Evolutionary conservation across 129 eudicot genomes (phyloP).

Genomic region (Deinandra increscens): DNA sequence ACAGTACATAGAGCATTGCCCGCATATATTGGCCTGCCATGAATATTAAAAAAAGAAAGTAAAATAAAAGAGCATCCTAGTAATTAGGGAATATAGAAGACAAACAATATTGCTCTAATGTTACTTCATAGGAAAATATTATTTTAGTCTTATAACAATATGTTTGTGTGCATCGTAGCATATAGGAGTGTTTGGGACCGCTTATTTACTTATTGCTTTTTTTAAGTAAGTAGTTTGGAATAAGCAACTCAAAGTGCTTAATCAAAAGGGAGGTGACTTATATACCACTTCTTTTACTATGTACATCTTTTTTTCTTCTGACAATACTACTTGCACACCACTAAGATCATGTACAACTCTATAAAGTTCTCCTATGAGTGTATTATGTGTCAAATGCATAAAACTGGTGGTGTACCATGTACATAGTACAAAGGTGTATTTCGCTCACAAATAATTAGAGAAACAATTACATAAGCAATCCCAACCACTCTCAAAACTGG

Average conservation of each 20-base stretch:
- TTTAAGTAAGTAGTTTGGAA: neutral
- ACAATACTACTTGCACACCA: neutral
- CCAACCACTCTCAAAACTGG: neutral
- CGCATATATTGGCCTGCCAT: slow-evolving; percentile 91
- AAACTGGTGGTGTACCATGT: neutral
- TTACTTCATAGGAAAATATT: neutral
- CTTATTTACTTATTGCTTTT: neutral
- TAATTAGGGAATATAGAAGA: slow-evolving; percentile 8
- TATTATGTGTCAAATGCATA: neutral
- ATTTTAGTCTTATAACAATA: neutral
- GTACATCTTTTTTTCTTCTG: neutral
- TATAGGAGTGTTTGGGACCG: neutral
- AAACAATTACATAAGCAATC: neutral
- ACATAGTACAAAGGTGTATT: neutral
- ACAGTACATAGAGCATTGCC: slow-evolving; percentile 94
- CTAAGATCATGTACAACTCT: neutral
- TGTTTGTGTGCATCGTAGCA: neutral
- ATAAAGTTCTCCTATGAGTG: neutral
- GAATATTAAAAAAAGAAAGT: slow-evolving; percentile 2
- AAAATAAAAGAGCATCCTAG: neutral
- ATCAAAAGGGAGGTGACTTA: neutral
- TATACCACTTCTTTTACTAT: neutral
- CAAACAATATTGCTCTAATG: neutral
- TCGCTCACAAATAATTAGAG: neutral
- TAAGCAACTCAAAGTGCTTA: neutral